These are phyloP conservation scores for Byssoonygena ceratinophila DNA, from an alignment of 2,329 filamentous ascomycete genomes.

Conservation along the genomic window DNA sequence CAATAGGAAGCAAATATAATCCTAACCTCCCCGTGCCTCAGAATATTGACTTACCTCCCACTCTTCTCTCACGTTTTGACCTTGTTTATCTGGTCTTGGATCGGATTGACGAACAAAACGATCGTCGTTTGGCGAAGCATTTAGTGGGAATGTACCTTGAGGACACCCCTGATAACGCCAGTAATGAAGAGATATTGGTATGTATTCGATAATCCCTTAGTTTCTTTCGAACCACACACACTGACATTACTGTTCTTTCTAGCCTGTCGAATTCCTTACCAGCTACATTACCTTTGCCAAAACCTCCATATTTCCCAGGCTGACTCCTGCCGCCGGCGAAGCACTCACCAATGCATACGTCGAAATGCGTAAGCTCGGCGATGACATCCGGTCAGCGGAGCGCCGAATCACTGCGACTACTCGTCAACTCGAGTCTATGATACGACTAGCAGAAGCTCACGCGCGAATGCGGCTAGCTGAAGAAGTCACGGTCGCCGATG, in stretches of 20 bases:
- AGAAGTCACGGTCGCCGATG: constrained; percentile 68
- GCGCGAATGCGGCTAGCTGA: constrained; percentile 87
- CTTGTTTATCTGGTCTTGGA: constrained; percentile 94
- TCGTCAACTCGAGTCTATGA: constrained; percentile 95
- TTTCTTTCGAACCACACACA: neutral
- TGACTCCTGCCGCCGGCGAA: constrained; percentile 68
- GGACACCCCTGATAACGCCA: constrained; percentile 77
- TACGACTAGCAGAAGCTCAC: constrained; percentile 88
- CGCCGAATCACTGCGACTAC: constrained; percentile 97
- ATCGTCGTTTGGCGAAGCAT: constrained; percentile 82
- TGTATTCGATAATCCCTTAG: constrained; percentile 28
- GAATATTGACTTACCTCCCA: constrained; percentile 95
- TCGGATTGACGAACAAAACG: constrained; percentile 77
- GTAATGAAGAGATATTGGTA: constrained; percentile 67
- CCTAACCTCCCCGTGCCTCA: constrained; percentile 89
- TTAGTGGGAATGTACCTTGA: constrained; percentile 94
- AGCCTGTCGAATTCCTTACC: constrained; percentile 92
- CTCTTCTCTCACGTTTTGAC: constrained; percentile 89
- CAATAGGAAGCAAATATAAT: constrained; percentile 96
- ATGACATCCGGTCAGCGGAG: constrained; percentile 75
- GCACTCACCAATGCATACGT: constrained; percentile 83
- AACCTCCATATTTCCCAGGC: constrained; percentile 67
- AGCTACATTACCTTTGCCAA: constrained; percentile 96
- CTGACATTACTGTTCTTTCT: constrained; percentile 11
- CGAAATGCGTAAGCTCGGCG: constrained; percentile 85